A percentile compares a stretch with the other conserved stretches of the same genome.
These are phyloP conservation scores for Arthrinium puccinioides DNA, from an alignment of 2,329 filamentous ascomycete genomes.

Conservation along the genomic window DNA sequence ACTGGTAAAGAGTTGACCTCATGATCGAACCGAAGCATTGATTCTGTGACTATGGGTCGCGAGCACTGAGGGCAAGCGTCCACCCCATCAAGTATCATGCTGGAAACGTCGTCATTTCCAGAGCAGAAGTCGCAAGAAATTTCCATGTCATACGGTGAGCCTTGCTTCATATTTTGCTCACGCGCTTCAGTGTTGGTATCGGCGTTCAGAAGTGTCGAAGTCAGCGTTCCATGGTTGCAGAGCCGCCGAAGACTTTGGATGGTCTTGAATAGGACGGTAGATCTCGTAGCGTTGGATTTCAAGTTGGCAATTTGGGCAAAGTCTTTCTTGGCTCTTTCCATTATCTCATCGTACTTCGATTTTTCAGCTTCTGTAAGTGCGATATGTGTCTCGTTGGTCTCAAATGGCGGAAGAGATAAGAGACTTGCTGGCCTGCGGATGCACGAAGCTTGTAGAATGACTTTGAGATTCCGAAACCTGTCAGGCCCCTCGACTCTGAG, in stretches of 20 bases:
- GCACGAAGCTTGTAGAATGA: conserved; percentile 2
- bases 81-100: no score
- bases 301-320: background rate
- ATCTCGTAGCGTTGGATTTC: background rate
- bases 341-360: conserved; percentile 3
- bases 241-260: background rate
- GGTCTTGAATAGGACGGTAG: background rate
- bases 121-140: background rate
- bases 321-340: conserved; percentile 1
- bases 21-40: no score
- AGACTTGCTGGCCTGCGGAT: conserved; percentile 6
- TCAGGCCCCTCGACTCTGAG: conserved; percentile 2
- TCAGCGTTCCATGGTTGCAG: background rate
- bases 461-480: conserved; percentile 2
- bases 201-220: no score
- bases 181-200: no score
- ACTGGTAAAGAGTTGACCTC: no score
- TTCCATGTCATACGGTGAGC: no score
- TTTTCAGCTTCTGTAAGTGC: background rate
- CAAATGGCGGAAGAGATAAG: conserved; percentile 1
- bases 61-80: no score
- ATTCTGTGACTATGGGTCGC: no score
- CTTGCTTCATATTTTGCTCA: no score
- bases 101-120: no score
- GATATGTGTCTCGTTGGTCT: background rate